Conservation (phyloP, 2,329 filamentous ascomycete genomes). For the Ophiostoma ulmi region DNA sequence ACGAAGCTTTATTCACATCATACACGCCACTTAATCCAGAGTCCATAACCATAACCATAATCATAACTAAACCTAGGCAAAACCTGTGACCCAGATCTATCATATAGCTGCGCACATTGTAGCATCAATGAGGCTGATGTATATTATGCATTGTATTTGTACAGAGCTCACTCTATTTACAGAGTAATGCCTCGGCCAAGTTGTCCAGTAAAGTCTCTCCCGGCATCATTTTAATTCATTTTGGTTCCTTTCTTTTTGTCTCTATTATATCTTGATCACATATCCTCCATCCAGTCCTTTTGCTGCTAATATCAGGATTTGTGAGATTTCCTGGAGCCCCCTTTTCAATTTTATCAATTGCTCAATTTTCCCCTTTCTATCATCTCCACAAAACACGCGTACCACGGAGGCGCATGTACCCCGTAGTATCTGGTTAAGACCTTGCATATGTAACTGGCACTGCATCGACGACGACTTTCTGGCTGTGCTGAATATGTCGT, state of each 20-base stretch:
- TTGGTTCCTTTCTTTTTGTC: no score
- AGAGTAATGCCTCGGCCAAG: not conserved
- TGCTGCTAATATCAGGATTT: not conserved
- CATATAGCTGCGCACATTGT: not conserved
- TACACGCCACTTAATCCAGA: not conserved
- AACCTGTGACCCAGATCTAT: not conserved
- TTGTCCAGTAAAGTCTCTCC: no score
- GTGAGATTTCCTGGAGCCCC: not conserved
- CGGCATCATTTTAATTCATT: no score
- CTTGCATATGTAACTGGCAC: not conserved
- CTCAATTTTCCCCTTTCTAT: not conserved
- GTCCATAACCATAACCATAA: not conserved
- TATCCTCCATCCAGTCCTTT: not conserved
- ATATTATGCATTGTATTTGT: not conserved
- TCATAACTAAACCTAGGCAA: no score
- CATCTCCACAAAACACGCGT: not conserved
- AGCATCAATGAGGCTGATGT: not conserved
- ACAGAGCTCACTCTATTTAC: not conserved
- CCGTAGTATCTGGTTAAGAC: not conserved
- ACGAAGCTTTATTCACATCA: not conserved
- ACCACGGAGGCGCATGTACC: constrained; percentile 1
- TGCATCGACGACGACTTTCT: not conserved
- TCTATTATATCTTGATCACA: no score
- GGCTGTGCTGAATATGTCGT: not conserved
- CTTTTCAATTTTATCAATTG: not conserved